Evolutionary conservation across 768 basidiomycete species (phyloP).

Genomic region (Leccinum imitatum): DNA sequence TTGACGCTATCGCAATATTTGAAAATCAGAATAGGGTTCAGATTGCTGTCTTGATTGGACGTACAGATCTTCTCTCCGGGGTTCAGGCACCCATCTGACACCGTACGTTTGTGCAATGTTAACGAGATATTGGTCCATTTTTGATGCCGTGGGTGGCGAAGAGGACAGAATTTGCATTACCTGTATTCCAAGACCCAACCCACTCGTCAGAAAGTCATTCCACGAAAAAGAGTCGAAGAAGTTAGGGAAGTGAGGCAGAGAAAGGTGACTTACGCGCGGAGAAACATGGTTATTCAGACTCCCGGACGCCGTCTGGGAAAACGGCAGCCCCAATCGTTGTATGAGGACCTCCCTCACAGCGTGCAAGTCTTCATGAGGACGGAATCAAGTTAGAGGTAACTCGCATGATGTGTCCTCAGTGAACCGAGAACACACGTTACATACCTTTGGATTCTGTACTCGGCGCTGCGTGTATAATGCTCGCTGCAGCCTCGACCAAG

Average conservation of each 20-base stretch:
- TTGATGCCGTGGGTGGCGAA: conserved; percentile 53
- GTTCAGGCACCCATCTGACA: conserved; percentile 63
- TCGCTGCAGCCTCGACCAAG: conserved; percentile 67
- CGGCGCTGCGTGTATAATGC: conserved; percentile 61
- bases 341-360: conserved; percentile 53
- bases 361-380: conserved; percentile 49
- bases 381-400: background rate
- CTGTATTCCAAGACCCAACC: conserved; percentile 24
- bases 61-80: conserved; percentile 61
- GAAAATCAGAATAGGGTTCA: background rate
- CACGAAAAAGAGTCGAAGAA: background rate
- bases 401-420: background rate
- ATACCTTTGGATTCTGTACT: conserved; percentile 59
- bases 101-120: conserved; percentile 52
- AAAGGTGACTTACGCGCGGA: conserved; percentile 37
- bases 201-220: conserved; percentile 1
- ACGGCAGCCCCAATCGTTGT: conserved; percentile 56
- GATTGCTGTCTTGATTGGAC: conserved; percentile 18
- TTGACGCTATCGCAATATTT: conserved; percentile 41
- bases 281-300: conserved; percentile 59
- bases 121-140: conserved; percentile 55
- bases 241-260: background rate
- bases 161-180: conserved; percentile 52
- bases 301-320: conserved; percentile 48
- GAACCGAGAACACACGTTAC: background rate